These are phyloP conservation scores for Populus trichocarpa DNA, from an alignment of 441 rosid genomes.

Conservation along the genomic window DNA sequence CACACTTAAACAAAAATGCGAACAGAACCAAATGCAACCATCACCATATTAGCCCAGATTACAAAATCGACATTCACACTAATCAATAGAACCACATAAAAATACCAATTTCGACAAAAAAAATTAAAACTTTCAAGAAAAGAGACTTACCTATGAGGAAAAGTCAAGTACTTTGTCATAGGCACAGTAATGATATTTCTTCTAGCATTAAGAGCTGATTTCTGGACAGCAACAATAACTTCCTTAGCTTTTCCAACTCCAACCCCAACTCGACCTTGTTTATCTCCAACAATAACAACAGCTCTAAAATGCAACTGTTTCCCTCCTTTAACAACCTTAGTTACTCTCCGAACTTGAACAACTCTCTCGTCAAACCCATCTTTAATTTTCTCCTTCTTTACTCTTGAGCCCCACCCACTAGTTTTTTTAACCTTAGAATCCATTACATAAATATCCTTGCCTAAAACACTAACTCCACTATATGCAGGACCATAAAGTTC, in stretches of 20 bases:
- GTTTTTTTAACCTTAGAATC: conserved; percentile 56
- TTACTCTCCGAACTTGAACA: conserved; percentile 74
- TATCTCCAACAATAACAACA: conserved; percentile 84
- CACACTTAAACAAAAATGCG: not conserved
- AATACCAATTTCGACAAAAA: not conserved
- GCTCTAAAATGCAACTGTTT: conserved; percentile 80
- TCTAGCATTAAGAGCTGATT: conserved; percentile 76
- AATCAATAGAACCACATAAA: not conserved
- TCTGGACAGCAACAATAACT: conserved; percentile 77
- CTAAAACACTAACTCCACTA: conserved; percentile 58
- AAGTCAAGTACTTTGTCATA: conserved; percentile 85
- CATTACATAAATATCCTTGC: conserved; percentile 66
- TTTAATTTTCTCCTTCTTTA: conserved; percentile 56
- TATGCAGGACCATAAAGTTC: conserved; percentile 79
- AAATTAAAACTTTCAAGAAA: not conserved
- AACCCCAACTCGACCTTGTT: conserved; percentile 77
- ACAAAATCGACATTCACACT: not conserved
- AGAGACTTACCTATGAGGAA: conserved; percentile 66
- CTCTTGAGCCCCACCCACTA: conserved; percentile 43
- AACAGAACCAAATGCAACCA: not conserved
- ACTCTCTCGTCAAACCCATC: conserved; percentile 95
- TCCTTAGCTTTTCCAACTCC: conserved; percentile 95
- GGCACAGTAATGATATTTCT: conserved; percentile 74
- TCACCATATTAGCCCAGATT: not conserved
- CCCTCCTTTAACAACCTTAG: conserved; percentile 93